Base-by-base conservation (phyloP, 129 eudicot genomes). In the Kitagawia praeruptora region DNA sequence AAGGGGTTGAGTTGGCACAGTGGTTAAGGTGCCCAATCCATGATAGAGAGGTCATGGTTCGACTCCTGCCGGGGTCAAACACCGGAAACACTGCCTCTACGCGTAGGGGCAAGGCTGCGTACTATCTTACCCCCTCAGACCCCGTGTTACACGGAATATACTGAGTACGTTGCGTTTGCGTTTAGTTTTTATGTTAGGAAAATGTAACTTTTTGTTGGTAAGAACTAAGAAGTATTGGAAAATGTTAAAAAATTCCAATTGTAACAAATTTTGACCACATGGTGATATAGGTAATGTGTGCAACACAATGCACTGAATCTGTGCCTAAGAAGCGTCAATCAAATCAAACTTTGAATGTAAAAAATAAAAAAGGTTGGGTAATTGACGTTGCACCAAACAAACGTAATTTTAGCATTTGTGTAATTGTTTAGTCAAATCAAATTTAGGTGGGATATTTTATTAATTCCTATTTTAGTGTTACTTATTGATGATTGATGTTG, bases 261-360 rank as follows among this genome's bases (percentile, higher is more conserved):
- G 66, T 56, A 61, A 61, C 69, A 61, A 8, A 25, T n/a, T 61
- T 61, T 61, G 69, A 61, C 34, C 69, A 61, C 69, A 61, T 61
- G 69, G 34, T 61, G 28, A 61, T n/a, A 61, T 25, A 1, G 69
- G 66, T 34, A 0, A 1, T 34, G 37, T 54, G 63, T 19, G 27
- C 1, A 7, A 58, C 10, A 58, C 31, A 23, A 23, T 61, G 69
- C 69, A n/a, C 10, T n/a, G 69, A 25, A 61, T 10, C 34, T 61
- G 69, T 61, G 69, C 31, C 15, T 1, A 8, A 0, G 13, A 58
- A 58, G 69, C 34, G 9, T 61, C 34, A 61, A 10, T 25, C 15
- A 10, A 61, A 21, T n/a, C 69, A n/a, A 61, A 21, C 28, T 56
- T 19, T 54, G 11, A 51, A 18, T 7, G 8, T 7, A 21, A 19